These are phyloP conservation scores for Leccinum subrobustum DNA, from an alignment of 1,284 basidiomycete species.

Conservation along the genomic window DNA sequence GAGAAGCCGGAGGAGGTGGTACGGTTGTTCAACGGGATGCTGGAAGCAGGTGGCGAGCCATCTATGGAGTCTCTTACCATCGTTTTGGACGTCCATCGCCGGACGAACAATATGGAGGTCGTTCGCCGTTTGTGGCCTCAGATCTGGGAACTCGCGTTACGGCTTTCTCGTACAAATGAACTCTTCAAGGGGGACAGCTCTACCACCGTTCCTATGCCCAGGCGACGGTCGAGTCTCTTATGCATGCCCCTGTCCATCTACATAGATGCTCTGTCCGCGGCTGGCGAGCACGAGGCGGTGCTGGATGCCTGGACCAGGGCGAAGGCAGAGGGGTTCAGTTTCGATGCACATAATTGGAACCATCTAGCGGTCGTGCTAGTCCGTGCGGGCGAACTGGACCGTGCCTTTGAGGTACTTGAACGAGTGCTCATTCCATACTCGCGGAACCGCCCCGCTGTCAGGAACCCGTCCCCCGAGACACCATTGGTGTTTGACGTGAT, in stretches of 20 bases:
- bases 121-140: slow-evolving; percentile 71
- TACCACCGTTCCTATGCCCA: slow-evolving; percentile 17
- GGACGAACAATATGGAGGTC: slow-evolving; percentile 53
- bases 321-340: slow-evolving; percentile 69
- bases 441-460: slow-evolving; percentile 32
- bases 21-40: slow-evolving; percentile 55
- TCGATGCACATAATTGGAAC: slow-evolving; percentile 95
- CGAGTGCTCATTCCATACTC: slow-evolving; percentile 71
- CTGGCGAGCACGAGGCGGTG: slow-evolving; percentile 64
- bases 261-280: slow-evolving; percentile 73
- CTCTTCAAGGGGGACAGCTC: slow-evolving; percentile 29
- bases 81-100: slow-evolving; percentile 77
- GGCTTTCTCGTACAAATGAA: slow-evolving; percentile 37
- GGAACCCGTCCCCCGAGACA: slow-evolving; percentile 41
- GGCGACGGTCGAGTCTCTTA: slow-evolving; percentile 55
- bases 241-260: slow-evolving; percentile 84
- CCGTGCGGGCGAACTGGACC: slow-evolving; percentile 75
- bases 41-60: slow-evolving; percentile 52
- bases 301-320: slow-evolving; percentile 69
- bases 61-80: slow-evolving; percentile 63
- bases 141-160: slow-evolving; percentile 57
- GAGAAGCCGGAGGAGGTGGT: slow-evolving; percentile 56
- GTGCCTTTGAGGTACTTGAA: slow-evolving; percentile 84
- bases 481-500: slow-evolving; percentile 44
- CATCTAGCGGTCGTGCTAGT: slow-evolving; percentile 76